Evolutionary conservation across 1,284 basidiomycete genomes (phyloP).

Genomic region (Irpex sp.): DNA sequence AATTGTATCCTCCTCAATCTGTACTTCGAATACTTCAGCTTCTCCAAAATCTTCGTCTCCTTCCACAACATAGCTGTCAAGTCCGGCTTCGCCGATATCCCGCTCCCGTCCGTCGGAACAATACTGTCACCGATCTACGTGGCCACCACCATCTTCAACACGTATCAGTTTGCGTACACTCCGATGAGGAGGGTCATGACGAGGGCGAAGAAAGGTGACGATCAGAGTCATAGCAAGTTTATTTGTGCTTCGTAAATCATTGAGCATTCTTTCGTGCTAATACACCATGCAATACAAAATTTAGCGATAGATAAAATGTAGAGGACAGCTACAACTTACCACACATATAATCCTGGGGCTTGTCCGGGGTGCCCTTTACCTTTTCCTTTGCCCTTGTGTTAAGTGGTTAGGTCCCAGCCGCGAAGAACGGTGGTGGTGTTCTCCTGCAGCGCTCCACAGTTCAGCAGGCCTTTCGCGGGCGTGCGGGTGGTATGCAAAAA

Average conservation of each 20-base stretch:
- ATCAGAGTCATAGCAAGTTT: constrained; percentile 11
- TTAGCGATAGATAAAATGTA: background rate
- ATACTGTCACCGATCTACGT: background rate
- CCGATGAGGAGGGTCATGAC: constrained; percentile 47
- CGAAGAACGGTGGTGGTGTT: constrained; percentile 37
- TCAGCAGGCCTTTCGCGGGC: constrained; percentile 40
- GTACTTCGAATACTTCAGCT: constrained; percentile 78
- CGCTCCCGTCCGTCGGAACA: too few species aligned
- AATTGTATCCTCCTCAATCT: constrained; percentile 63
- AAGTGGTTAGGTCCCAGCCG: constrained; percentile 3
- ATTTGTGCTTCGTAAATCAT: background rate
- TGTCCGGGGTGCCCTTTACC: too few species aligned
- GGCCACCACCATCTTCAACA: constrained; percentile 68
- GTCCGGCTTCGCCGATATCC: constrained; percentile 21
- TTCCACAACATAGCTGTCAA: background rate
- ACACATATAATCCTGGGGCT: constrained; percentile 28
- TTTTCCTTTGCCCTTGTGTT: constrained; percentile 16
- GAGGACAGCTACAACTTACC: constrained; percentile 14
- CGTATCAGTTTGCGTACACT: constrained; percentile 57
- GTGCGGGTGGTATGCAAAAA: constrained; percentile 38
- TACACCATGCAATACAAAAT: background rate
- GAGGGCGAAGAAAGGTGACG: too few species aligned
- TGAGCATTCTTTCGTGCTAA: constrained; percentile 9
- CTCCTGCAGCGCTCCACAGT: constrained; percentile 44
- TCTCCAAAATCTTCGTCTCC: constrained; percentile 79